A percentile compares a stretch with the other conserved stretches of the same genome.
Conservation (phyloP, 2,329 filamentous ascomycete species). For the Verticillium alfalfae region DNA sequence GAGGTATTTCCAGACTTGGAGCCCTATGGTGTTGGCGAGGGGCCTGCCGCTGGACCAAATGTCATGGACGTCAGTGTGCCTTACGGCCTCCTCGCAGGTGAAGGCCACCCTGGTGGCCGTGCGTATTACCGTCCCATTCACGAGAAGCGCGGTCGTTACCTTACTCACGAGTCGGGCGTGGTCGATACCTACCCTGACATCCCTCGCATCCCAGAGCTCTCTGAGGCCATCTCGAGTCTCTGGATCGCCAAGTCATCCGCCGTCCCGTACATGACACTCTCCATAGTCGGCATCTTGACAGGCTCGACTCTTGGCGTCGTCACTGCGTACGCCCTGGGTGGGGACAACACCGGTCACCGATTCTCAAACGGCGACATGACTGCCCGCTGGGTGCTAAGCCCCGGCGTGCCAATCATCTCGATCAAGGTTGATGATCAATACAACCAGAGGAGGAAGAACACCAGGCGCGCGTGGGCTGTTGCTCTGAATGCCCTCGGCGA, state of each 20-base stretch:
- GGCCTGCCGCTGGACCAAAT: constrained; percentile 74
- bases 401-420: constrained; percentile 84
- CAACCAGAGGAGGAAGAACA: constrained; percentile 61
- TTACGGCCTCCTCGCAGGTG: constrained; percentile 78
- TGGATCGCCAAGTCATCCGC: constrained; percentile 84
- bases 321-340: constrained; percentile 72
- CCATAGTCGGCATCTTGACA: constrained; percentile 74
- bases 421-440: constrained; percentile 82
- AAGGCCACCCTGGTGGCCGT: constrained; percentile 79
- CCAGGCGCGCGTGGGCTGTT: constrained; percentile 80
- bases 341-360: constrained; percentile 51
- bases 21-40: constrained; percentile 73
- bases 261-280: constrained; percentile 67
- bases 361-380: constrained; percentile 73
- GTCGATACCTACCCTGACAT: constrained; percentile 66
- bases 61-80: constrained; percentile 86
- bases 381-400: constrained; percentile 83
- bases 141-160: constrained; percentile 72
- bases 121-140: constrained; percentile 70
- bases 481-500: constrained; percentile 92
- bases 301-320: constrained; percentile 81
- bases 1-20: constrained; percentile 69
- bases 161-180: constrained; percentile 56
- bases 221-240: constrained; percentile 69
- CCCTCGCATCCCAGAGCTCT: constrained; percentile 64